These are phyloP conservation scores for Mycena galericulata DNA, from an alignment of 768 basidiomycete species.

Conservation along the genomic window DNA sequence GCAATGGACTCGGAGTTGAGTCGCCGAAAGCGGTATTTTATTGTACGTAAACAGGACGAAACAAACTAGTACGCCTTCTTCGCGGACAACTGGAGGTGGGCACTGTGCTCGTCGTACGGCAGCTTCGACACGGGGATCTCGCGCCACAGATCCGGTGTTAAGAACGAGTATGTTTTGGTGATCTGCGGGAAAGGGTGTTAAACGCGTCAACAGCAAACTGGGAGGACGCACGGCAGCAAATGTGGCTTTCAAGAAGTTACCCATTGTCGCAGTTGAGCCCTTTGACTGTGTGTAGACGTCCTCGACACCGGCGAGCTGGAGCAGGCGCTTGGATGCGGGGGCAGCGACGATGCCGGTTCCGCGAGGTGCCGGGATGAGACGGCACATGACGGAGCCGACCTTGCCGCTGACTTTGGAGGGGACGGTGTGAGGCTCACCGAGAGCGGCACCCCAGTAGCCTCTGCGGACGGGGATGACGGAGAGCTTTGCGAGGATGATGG, in stretches of 20 bases:
- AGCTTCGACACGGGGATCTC: conserved; percentile 91
- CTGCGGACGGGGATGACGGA: conserved; percentile 97
- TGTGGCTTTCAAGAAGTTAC: conserved; percentile 98
- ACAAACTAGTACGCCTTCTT: conserved; percentile 76
- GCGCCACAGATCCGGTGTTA: conserved; percentile 98
- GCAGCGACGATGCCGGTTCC: conserved; percentile 99
- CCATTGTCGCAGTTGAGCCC: conserved; percentile 98
- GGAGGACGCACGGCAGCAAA: conserved; percentile 81
- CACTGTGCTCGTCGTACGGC: conserved; percentile 96
- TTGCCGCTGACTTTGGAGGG: conserved; percentile 99
- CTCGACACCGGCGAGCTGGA: conserved; percentile 98
- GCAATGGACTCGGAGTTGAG: neutral
- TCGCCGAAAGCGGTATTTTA: conserved; percentile 7
- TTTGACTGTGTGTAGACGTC: conserved; percentile 98
- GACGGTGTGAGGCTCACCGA: conserved; percentile 99
- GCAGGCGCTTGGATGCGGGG: conserved; percentile 94
- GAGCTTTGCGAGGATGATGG: conserved; percentile 98
- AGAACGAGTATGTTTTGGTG: conserved; percentile 98
- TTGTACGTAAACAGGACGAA: neutral
- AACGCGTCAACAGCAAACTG: neutral
- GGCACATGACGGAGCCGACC: conserved; percentile 99
- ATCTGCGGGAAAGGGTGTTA: conserved; percentile 62
- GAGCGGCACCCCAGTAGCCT: conserved; percentile 99
- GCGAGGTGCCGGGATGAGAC: conserved; percentile 97
- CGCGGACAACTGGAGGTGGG: conserved; percentile 86